These are phyloP conservation scores for Penicillium canariense DNA, from an alignment of 495 filamentous ascomycete species.

Conservation along the genomic window DNA sequence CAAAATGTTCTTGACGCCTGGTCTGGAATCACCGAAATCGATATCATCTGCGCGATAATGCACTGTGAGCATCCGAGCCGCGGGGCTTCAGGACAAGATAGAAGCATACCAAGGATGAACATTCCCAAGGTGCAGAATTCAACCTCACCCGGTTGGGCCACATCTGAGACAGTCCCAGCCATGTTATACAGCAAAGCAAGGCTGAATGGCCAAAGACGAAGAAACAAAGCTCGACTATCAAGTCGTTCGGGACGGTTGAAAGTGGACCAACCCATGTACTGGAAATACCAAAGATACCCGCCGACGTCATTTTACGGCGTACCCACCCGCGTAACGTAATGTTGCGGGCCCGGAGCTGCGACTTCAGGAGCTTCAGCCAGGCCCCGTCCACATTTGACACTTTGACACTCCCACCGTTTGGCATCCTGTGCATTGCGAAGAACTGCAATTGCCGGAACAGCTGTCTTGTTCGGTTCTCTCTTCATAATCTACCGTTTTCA, in stretches of 20 bases:
- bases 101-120: constrained; percentile 83
- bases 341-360: constrained; percentile 21
- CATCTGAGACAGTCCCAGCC: constrained; percentile 4
- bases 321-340: constrained; percentile 13
- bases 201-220: not conserved
- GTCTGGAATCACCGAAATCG: constrained; percentile 58
- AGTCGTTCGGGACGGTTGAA: constrained; percentile 6
- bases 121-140: constrained; percentile 90
- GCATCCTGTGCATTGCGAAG: constrained; percentile 5
- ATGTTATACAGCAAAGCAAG: constrained; percentile 12
- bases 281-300: constrained; percentile 20
- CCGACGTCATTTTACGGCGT: constrained; percentile 10
- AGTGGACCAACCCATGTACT: constrained; percentile 10
- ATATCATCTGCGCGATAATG: constrained; percentile 72
- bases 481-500: not conserved
- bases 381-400: constrained; percentile 6
- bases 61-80: constrained; percentile 21
- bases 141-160: constrained; percentile 33
- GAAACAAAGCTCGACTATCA: constrained; percentile 7
- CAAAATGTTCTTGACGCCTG: constrained; percentile 65
- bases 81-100: constrained; percentile 6
- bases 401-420: constrained; percentile 10
- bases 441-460: not conserved
- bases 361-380: constrained; percentile 19
- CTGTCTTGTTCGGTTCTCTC: not conserved